These are phyloP conservation scores for Paulownia fortunei DNA, from an alignment of 257 asterid species.

Conservation along the genomic window DNA sequence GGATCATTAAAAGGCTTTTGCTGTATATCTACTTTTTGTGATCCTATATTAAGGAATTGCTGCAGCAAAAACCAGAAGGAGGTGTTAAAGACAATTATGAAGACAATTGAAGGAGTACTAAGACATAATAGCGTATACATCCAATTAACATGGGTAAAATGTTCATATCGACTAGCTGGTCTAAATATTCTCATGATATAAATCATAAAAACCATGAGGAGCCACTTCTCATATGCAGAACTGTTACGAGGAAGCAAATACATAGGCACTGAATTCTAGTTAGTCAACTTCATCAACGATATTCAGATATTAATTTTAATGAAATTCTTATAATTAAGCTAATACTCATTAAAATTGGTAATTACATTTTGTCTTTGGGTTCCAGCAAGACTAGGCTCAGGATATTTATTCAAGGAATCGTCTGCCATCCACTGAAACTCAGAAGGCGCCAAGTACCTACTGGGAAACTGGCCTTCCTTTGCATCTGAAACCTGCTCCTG, in stretches of 20 bases:
- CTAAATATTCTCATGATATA: not conserved
- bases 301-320: not conserved
- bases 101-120: not conserved
- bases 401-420: slow-evolving; percentile 42
- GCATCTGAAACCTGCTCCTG: slow-evolving; percentile 66
- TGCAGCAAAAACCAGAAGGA: slow-evolving; percentile 34
- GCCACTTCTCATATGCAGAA: not conserved
- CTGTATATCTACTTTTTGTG: slow-evolving; percentile 52
- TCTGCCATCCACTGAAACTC: slow-evolving; percentile 56
- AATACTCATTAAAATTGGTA: not conserved
- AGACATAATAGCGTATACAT: not conserved
- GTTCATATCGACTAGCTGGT: not conserved
- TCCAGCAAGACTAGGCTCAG: slow-evolving; percentile 53
- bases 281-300: not conserved
- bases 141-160: not conserved
- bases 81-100: not conserved
- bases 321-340: not conserved
- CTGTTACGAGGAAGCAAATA: not conserved
- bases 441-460: slow-evolving; percentile 48
- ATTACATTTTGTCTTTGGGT: slow-evolving; percentile 58
- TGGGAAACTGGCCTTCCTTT: slow-evolving; percentile 51
- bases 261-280: not conserved
- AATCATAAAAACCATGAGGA: not conserved
- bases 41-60: slow-evolving; percentile 50
- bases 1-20: slow-evolving; percentile 73